Percentiles rank a stretch among this genome's conserved stretches.
Evolutionary conservation across 208 protist genomes (phyloP).

Genomic region (Strigomonas galati): DNA sequence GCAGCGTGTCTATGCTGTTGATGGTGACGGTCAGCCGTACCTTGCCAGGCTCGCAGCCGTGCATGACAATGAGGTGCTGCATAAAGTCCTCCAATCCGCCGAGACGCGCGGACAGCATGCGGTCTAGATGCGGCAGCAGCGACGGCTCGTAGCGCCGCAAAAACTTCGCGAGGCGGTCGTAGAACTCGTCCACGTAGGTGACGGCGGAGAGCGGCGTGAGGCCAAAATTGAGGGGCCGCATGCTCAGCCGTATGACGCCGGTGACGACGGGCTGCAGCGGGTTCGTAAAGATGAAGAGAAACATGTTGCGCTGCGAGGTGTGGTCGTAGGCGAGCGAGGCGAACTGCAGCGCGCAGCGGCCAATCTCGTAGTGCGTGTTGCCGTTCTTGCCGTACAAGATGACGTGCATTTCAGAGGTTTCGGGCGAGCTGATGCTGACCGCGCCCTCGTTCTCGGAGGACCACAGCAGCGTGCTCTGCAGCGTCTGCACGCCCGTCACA

Average conservation of each 20-base stretch:
- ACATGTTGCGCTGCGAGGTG: conserved; percentile 57
- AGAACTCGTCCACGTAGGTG: conserved; percentile 51
- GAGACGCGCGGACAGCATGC: conserved; percentile 39
- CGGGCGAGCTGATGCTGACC: conserved; percentile 61
- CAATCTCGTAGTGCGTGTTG: conserved; percentile 54
- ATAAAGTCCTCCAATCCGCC: conserved; percentile 58
- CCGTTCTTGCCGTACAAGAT: conserved; percentile 47
- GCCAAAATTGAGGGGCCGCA: conserved; percentile 60
- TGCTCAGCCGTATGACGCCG: conserved; percentile 57
- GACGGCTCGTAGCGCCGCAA: conserved; percentile 71
- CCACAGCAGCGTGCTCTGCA: conserved; percentile 58
- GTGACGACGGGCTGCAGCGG: conserved; percentile 27
- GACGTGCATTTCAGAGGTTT: conserved; percentile 45
- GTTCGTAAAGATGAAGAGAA: conserved; percentile 45
- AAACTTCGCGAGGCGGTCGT: conserved; percentile 68
- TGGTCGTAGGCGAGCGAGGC: conserved; percentile 40
- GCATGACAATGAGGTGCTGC: conserved; percentile 59
- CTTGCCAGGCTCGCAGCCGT: conserved; percentile 75
- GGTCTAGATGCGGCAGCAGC: conserved; percentile 58
- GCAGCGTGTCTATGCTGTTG: conserved; percentile 40
- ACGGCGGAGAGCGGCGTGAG: conserved; percentile 27
- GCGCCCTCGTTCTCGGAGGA: conserved; percentile 21
- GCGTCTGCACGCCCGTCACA: conserved; percentile 23
- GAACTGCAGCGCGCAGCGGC: conserved; percentile 45
- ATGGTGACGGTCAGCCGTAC: conserved; percentile 52